Evolutionary conservation across 176 grass and related monocot species (phyloP), one percentile per base, ranked within the genome.

Genomic region (Rhipidocladum racemiflorum): DNA sequence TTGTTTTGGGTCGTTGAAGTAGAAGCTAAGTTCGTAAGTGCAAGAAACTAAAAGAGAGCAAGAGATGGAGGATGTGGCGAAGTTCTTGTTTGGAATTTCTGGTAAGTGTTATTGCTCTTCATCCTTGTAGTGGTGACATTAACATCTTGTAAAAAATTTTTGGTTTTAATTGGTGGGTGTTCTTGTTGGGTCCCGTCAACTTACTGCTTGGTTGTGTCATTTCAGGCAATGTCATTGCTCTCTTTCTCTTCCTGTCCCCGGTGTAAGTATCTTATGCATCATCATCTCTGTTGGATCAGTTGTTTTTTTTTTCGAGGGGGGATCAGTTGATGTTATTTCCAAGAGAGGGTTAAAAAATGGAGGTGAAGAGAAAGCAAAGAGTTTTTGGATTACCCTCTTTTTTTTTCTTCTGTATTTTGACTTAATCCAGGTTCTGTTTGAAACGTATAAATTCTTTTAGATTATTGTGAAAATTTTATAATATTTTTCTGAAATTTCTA

Each of bases 221-320:
- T 77, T 83, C 80, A 94, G 92, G 92, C 36, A 94, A 94, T 79
- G 86, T 86, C 61, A 89, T 90, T 44, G 92, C 92, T 42, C 89
- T 94, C 0, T 94, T 94, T 70, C 88, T 94, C 65, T 94, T 94
- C 78, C 83, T 94, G 29, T 94, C 92, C 24, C 91, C 91, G 4
- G 38, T 93, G 91, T 93, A 88, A 93, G 91, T 69, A 71, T 45
- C 25, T 62, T 5, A 45, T 64, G 34, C 2, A 28, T 9, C 1
- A 36, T 20, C 28, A 1, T 35, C 4, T 49, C 9, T 13, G 27
- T 14, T 77, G 9, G 10, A 0, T 48, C 20, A 2, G 45, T 62
- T 20, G 6, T 53, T 24, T 23, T n/a, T 55, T 20, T 10, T 10
- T 11, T 0, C 21, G 2, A 24, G 9, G 20, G 9, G 9, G 21